These are phyloP conservation scores for Candolleomyces eurysporus DNA, from an alignment of 768 basidiomycete species.

Conservation along the genomic window DNA sequence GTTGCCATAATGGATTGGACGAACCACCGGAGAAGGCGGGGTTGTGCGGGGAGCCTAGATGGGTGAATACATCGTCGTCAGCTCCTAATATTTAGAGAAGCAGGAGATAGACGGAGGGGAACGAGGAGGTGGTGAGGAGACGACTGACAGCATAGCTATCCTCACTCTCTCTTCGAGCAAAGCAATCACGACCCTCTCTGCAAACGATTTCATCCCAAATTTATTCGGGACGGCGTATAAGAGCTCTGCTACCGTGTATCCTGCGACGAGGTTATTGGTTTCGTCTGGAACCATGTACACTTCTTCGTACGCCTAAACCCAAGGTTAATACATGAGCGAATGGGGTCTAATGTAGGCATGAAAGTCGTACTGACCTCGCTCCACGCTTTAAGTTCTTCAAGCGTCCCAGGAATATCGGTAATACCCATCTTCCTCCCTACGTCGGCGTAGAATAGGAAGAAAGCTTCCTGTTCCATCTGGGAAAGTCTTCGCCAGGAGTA, in stretches of 20 bases:
- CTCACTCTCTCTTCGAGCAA: conserved; percentile 43
- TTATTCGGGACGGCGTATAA: conserved; percentile 33
- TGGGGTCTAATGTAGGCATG: not conserved
- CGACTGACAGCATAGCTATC: conserved; percentile 46
- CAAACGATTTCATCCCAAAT: conserved; percentile 38
- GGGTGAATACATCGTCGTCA: not conserved
- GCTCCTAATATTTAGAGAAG: not conserved
- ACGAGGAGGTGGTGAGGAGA: not conserved
- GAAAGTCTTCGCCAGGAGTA: conserved; percentile 42
- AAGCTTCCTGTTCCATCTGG: conserved; percentile 41
- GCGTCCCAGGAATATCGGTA: conserved; percentile 39
- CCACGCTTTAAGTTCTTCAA: conserved; percentile 38
- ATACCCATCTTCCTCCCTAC: conserved; percentile 49
- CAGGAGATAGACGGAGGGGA: not conserved
- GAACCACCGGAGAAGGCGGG: conserved; percentile 28
- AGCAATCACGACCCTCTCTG: conserved; percentile 29
- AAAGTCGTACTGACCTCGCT: conserved; percentile 25
- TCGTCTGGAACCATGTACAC: conserved; percentile 39
- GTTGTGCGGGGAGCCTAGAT: conserved; percentile 36
- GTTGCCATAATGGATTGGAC: conserved; percentile 20
- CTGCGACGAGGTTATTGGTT: conserved; percentile 38
- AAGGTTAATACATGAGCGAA: not conserved
- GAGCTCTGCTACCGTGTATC: conserved; percentile 39
- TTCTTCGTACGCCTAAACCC: conserved; percentile 38
- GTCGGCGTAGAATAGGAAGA: conserved; percentile 43